phyloP scores from a whole-genome alignment of 1,284 basidiomycete species.

The Trichosporon ovoides region DNA sequence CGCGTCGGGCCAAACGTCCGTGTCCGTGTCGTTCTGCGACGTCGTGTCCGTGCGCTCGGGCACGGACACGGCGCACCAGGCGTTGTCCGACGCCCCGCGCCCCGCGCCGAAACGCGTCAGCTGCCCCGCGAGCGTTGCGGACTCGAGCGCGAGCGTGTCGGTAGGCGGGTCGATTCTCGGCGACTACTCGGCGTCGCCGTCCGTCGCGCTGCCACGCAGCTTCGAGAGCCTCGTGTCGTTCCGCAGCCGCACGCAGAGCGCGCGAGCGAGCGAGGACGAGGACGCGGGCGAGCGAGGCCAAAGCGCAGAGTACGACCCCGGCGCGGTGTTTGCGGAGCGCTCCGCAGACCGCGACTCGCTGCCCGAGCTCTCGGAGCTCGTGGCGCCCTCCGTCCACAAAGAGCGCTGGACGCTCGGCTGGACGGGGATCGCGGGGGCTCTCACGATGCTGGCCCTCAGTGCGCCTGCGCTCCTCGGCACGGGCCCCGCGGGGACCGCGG shows the following conservation, averaged over 20 bases:
- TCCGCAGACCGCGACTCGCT: neutral
- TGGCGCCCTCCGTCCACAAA: too few relatives aligned
- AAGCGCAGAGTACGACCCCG: neutral
- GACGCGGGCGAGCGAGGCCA: neutral
- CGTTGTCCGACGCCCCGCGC: neutral
- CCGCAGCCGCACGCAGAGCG: neutral
- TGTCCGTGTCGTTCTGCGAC: slow-evolving; percentile 1
- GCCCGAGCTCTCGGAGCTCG: neutral
- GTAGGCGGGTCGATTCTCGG: slow-evolving; percentile 1
- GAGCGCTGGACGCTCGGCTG: neutral
- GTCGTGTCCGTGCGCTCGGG: neutral
- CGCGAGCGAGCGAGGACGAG: neutral
- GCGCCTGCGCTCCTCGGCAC: neutral
- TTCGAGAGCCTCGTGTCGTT: slow-evolving; percentile 19
- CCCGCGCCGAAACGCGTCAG: neutral
- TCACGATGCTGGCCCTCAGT: neutral
- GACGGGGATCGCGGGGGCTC: neutral
- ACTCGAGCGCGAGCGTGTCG: neutral
- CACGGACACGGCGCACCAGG: neutral
- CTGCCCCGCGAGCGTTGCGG: neutral
- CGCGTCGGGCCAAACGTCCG: slow-evolving; percentile 16
- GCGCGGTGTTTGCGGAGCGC: neutral
- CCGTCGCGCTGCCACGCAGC: slow-evolving; percentile 28
- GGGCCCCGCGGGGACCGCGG: neutral
- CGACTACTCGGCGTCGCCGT: slow-evolving; percentile 29